Evolutionary conservation across 2,329 filamentous ascomycete genomes (phyloP).

Genomic region (Botryosphaeria agaves): DNA sequence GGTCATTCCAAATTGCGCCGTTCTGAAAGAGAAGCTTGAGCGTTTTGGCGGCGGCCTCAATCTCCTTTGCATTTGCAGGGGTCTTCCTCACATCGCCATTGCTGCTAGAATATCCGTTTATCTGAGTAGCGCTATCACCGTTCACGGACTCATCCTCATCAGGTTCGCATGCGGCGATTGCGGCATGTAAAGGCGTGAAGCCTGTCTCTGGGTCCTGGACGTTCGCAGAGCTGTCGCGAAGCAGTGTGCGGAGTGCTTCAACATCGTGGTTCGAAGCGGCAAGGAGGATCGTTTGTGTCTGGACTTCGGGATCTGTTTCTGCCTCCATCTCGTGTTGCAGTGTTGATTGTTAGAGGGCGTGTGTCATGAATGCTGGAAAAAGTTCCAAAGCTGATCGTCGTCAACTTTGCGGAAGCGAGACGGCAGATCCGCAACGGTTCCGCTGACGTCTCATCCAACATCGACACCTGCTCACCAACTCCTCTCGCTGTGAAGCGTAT

Average conservation of each 20-base stretch:
- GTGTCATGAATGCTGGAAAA: too few species aligned
- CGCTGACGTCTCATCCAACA: too few species aligned
- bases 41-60: conserved; percentile 48
- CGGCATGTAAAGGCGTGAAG: conserved; percentile 76
- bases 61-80: conserved; percentile 11
- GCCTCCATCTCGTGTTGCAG: conserved; percentile 7
- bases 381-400: too few species aligned
- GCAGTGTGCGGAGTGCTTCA: conserved; percentile 47
- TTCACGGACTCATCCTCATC: conserved; percentile 16
- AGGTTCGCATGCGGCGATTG: conserved; percentile 47
- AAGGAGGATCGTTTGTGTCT: conserved; percentile 43
- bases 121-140: conserved; percentile 2
- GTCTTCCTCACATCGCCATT: conserved; percentile 14
- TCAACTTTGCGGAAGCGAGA: too few species aligned
- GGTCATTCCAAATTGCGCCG: conserved; percentile 94
- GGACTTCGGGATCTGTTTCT: conserved; percentile 23
- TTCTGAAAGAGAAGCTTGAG: conserved; percentile 64
- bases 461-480: too few species aligned
- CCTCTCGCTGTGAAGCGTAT: too few species aligned
- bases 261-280: conserved; percentile 52
- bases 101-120: conserved; percentile 4
- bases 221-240: conserved; percentile 47
- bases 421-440: too few species aligned
- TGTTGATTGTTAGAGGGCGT: too few species aligned
- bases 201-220: conserved; percentile 73